Evolutionary conservation across 345 rosid genomes (phyloP).

Genomic region (Lenwebbia sp.): DNA sequence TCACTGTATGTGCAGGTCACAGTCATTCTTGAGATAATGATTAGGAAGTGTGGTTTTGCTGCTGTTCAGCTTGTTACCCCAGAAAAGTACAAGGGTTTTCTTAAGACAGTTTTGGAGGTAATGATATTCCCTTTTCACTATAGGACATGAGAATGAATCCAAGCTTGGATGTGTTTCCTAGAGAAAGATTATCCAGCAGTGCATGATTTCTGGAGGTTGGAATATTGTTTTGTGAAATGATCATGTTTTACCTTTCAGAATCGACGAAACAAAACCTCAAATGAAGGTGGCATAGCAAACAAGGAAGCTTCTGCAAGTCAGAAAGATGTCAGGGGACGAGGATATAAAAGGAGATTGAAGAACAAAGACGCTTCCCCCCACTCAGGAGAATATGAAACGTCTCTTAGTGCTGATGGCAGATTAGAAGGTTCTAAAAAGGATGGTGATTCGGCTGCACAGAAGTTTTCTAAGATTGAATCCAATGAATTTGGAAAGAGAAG

Average conservation of each 20-base stretch:
- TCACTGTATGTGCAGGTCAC: conserved; percentile 42
- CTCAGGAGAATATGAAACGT: background rate
- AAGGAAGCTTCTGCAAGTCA: background rate
- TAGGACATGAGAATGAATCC: background rate
- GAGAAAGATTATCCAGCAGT: background rate
- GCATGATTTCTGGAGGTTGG: background rate
- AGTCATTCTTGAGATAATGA: conserved; percentile 72
- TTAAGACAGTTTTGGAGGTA: conserved; percentile 77
- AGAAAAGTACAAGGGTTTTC: conserved; percentile 58
- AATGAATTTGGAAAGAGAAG: conserved; percentile 1
- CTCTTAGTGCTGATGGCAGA: background rate
- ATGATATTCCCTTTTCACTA: background rate
- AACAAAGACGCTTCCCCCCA: background rate
- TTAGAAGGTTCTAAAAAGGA: conserved; percentile 3
- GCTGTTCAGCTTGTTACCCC: conserved; percentile 58
- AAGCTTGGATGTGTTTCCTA: background rate
- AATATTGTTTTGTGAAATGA: background rate
- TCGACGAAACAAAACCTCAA: conserved; percentile 47
- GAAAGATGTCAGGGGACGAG: background rate
- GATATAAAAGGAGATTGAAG: background rate
- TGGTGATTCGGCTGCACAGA: background rate
- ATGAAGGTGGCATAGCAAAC: conserved; percentile 17
- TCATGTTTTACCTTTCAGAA: conserved; percentile 34
- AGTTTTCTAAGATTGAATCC: background rate
- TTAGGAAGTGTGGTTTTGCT: conserved; percentile 74